Percentiles rank a stretch among this genome's conserved stretches.
Conservation (phyloP, 23 red algal genomes). For the Gracilaria caudata region DNA sequence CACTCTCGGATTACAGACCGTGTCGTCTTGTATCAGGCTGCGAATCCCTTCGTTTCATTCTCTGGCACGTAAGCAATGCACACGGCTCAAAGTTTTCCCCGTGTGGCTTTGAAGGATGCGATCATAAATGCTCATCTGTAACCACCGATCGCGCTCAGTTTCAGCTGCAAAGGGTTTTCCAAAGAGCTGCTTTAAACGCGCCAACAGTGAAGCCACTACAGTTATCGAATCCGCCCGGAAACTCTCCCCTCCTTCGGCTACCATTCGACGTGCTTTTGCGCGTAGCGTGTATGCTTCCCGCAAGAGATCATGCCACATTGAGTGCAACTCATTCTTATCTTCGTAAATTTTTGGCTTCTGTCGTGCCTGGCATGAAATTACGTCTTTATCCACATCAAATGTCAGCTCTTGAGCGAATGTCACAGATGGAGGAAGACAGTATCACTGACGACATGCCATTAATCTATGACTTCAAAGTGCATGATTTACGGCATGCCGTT, state of each 20-base stretch:
- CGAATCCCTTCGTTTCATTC: constrained; percentile 14
- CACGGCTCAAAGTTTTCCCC: neutral
- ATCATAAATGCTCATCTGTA: neutral
- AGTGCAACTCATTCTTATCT: constrained; percentile 7
- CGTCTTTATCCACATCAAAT: constrained; percentile 78
- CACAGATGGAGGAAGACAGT: constrained; percentile 29
- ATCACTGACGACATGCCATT: neutral
- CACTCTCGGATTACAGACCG: neutral
- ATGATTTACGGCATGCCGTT: neutral
- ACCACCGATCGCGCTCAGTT: neutral
- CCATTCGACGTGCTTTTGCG: constrained; percentile 39
- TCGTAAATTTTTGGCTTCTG: constrained; percentile 5
- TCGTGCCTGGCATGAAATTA: constrained; percentile 59
- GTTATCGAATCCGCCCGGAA: neutral
- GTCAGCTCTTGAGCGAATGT: constrained; percentile 46
- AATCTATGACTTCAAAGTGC: constrained; percentile 7
- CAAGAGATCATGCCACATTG: constrained; percentile 25
- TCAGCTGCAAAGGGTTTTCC: constrained; percentile 9
- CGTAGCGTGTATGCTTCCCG: constrained; percentile 7
- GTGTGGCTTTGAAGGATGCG: constrained; percentile 12
- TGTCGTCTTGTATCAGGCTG: neutral
- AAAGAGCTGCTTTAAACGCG: neutral
- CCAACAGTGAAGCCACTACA: neutral
- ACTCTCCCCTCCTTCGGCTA: constrained; percentile 21
- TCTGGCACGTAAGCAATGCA: constrained; percentile 12